Evolutionary conservation across 2,329 filamentous ascomycete genomes (phyloP).

Genomic region (Trichoderma afroharzianum): DNA sequence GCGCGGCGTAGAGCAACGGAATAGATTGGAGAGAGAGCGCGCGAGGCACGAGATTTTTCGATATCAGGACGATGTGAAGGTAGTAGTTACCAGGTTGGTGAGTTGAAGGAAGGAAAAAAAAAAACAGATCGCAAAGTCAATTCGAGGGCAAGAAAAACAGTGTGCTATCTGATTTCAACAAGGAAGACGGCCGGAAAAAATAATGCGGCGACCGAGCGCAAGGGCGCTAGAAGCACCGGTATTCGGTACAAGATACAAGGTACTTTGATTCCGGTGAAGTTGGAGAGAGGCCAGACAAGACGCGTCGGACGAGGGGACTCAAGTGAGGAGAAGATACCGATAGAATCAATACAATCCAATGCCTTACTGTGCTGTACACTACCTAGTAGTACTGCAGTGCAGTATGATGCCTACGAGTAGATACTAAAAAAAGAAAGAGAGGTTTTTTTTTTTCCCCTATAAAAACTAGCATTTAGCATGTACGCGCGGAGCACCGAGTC

Average conservation of each 20-base stretch:
- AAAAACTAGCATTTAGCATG: neutral
- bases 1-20: too few relatives aligned
- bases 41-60: neutral
- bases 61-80: neutral
- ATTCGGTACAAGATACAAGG: neutral
- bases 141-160: neutral
- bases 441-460: neutral
- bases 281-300: neutral
- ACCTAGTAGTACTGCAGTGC: neutral
- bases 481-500: neutral
- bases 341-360: slow-evolving; percentile 14
- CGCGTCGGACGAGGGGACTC: neutral
- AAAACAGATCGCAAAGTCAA: neutral
- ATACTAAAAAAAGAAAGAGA: neutral
- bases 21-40: too few relatives aligned
- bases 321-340: slow-evolving; percentile 19
- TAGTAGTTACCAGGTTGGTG: neutral
- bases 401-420: neutral
- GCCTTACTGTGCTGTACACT: neutral
- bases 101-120: neutral
- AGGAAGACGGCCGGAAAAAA: neutral
- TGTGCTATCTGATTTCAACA: neutral
- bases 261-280: neutral
- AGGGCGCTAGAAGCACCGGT: slow-evolving; percentile 16
- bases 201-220: slow-evolving; percentile 22